Base-by-base conservation (phyloP, 352 stramenopile species). In the Lagenidium sp. region DNA sequence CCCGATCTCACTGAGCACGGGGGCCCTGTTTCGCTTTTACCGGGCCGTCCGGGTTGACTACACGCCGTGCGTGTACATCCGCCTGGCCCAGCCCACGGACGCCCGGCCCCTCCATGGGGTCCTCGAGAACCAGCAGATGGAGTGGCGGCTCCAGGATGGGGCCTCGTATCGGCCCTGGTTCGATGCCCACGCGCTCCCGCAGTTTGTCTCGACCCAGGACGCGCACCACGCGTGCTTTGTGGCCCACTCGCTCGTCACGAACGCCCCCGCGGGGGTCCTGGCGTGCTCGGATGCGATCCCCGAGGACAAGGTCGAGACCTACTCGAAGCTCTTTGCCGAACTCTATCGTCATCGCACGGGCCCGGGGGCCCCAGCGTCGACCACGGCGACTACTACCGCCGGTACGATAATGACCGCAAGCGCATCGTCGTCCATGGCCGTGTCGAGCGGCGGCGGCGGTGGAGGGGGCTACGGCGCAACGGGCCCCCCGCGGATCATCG, bases 401-500 rank as follows among this genome's bases (percentile, higher is more conserved):
- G 50, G 16, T 10, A 4, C 39, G 2, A 31, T 35, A 11, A 45
- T 41, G 0, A 19, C 46, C 7, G 10, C 35, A 5, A 10, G 4
- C 8, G 13, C 12, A 7, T 28, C 43, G 8, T 43, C 44, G 15
- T n/a, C n/a, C n/a, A n/a, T n/a, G n/a, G n/a, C n/a, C n/a, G n/a
- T n/a, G n/a, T n/a, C n/a, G n/a, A n/a, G n/a, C n/a, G n/a, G n/a
- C n/a, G n/a, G n/a, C n/a, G n/a, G n/a, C n/a, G n/a, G n/a, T n/a
- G n/a, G n/a, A n/a, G n/a, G n/a, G n/a, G n/a, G n/a, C 19, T 37
- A 38, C n/a, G 41, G 28, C 25, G 10, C 10, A 4, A 7, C 12
- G n/a, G 24, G 26, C 41, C 69, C 75, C 2, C 69, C 68, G 4
- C 78, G 62, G 30, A 80, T 97, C 24, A 78, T 98, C 13, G 68